Evolutionary conservation across 352 stramenopile genomes (phyloP).

Genomic region (Pythium monospermum): DNA sequence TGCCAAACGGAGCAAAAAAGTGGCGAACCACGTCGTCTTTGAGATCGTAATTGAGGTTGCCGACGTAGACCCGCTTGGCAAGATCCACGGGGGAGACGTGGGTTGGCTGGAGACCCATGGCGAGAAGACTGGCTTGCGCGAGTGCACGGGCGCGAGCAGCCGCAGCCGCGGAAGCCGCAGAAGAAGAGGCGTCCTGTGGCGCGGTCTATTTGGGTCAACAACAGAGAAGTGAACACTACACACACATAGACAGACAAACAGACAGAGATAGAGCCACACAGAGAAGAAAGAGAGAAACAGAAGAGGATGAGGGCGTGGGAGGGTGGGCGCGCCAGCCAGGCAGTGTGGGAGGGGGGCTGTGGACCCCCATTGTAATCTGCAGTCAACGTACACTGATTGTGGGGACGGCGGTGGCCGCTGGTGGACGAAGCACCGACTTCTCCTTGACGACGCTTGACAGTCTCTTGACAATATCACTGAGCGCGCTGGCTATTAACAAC

Average conservation of each 20-base stretch:
- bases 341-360: too few relatives aligned
- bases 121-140: conserved; percentile 64
- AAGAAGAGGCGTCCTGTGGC: conserved; percentile 29
- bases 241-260: conserved; percentile 16
- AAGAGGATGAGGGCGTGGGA: neutral
- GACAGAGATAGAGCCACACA: conserved; percentile 17
- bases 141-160: conserved; percentile 52
- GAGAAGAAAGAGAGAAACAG: conserved; percentile 1
- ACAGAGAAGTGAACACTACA: conserved; percentile 32
- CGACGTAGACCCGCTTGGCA: conserved; percentile 68
- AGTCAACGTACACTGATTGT: conserved; percentile 16
- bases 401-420: too few relatives aligned
- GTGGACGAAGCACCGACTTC: too few relatives aligned
- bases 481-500: conserved; percentile 10
- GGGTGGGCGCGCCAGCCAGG: neutral
- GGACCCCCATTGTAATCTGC: too few relatives aligned
- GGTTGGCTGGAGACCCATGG: conserved; percentile 42
- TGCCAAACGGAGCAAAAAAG: conserved; percentile 59
- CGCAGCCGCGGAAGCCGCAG: too few relatives aligned
- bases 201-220: conserved; percentile 27
- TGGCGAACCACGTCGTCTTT: conserved; percentile 74
- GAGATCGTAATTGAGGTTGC: conserved; percentile 79
- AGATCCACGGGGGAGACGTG: conserved; percentile 57
- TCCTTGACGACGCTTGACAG: conserved; percentile 65
- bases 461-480: conserved; percentile 60